A percentile compares a stretch with the other conserved stretches of the same genome.
Evolutionary conservation across 202 grass and related monocot species (phyloP).

Genomic region (Panicum virgatum): DNA sequence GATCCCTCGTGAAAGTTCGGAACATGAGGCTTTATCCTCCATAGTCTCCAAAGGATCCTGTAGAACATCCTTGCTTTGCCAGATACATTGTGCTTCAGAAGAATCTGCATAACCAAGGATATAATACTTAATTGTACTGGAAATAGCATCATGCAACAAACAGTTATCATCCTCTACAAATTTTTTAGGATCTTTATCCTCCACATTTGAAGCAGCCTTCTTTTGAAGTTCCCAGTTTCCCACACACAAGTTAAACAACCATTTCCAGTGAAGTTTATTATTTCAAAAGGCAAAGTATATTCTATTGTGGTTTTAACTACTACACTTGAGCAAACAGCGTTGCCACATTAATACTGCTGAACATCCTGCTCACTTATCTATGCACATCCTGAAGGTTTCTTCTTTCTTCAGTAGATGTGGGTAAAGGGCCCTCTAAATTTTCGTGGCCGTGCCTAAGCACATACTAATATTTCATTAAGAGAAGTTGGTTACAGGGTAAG

Average conservation of each 20-base stretch:
- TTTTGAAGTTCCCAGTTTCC: not conserved
- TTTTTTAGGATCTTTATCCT: slow-evolving; percentile 25
- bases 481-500: too few species aligned
- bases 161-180: not conserved
- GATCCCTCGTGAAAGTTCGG: slow-evolving; percentile 22
- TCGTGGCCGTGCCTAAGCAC: too few species aligned
- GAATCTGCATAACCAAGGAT: slow-evolving; percentile 48
- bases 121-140: slow-evolving; percentile 28
- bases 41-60: slow-evolving; percentile 27
- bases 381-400: slow-evolving; percentile 14
- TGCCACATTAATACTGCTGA: slow-evolving; percentile 11
- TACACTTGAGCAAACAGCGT: not conserved
- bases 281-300: not conserved
- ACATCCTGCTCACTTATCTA: too few species aligned
- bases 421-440: slow-evolving; percentile 1
- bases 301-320: not conserved
- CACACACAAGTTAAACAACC: slow-evolving; percentile 6
- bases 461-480: too few species aligned
- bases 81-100: slow-evolving; percentile 23
- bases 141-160: slow-evolving; percentile 40
- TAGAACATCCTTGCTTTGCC: slow-evolving; percentile 36
- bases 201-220: slow-evolving; percentile 23
- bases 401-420: slow-evolving; percentile 12
- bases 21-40: slow-evolving; percentile 24
- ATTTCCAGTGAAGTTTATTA: slow-evolving; percentile 22